Evolutionary conservation across 345 rosid genomes (phyloP), one percentile per base, ranked within the genome.

Genomic region (Turritis glabra): DNA sequence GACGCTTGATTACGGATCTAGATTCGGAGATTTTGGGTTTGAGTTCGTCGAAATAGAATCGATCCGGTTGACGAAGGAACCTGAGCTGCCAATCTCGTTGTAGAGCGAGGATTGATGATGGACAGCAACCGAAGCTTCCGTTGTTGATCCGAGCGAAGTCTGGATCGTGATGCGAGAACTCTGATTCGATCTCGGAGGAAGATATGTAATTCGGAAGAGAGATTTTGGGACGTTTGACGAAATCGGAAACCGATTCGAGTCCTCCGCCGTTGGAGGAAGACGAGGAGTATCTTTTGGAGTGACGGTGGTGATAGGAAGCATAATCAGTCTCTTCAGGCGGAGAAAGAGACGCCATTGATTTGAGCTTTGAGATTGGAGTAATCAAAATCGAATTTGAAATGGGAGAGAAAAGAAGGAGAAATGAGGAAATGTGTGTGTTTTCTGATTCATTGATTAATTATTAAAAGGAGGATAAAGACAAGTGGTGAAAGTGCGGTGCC

Each of bases 101-200:
- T 33, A 85, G 83, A 46, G 96, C 63, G 37, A 91, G 73, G 56
- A 93, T 69, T 17, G 90, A 82, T 23, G 87, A 73, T 1, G 98
- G 97, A 57, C 98, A 89, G 80, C 85, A 84, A 1, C 97, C 98
- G 64, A 91, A 93, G 82, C 98, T 91, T 12, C 97, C 98, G 86
- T 93, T 93, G 83, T 93, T 93, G 75, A 93, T 83, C 15, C 97
- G 81, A 7, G 94, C 87, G 35, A 89, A 60, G 65, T 71, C 21
- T 12, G 87, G 75, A 79, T 85, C 89, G 59, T 93, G 98, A 83
- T 93, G 97, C 15, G 88, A 83, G 75, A 93, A 93, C 71, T 93
- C 97, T 7, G 85, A 66, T 54, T 83, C 78, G 64, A 91, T 81
- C 74, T 89, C 88, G 23, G 80, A 21, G 2, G 64, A 33, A 18